Conservation (phyloP, 2,329 filamentous ascomycete genomes). For the Ophiostoma pallidulum region DNA sequence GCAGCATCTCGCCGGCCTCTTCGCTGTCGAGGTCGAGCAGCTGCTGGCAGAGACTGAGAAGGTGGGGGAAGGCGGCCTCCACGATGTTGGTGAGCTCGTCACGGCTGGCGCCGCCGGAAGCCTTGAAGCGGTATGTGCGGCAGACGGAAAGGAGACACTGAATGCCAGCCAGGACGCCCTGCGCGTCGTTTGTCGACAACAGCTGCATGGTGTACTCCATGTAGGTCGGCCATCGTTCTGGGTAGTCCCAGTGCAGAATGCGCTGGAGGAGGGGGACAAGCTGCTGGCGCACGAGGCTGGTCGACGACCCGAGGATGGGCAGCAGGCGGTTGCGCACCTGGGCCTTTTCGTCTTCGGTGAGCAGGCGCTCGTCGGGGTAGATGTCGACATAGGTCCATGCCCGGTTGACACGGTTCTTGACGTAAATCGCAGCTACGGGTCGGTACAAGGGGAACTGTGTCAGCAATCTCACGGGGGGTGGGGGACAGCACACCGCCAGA, state of each 20-base stretch:
- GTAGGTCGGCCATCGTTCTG: conserved; percentile 86
- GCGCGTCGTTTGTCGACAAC: conserved; percentile 74
- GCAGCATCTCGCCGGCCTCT: conserved; percentile 94
- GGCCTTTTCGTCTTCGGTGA: conserved; percentile 81
- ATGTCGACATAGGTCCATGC: conserved; percentile 79
- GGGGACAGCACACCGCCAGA: no score
- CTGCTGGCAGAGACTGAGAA: conserved; percentile 79
- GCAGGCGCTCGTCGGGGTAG: conserved; percentile 60
- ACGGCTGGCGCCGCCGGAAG: conserved; percentile 62
- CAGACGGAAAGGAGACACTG: conserved; percentile 93
- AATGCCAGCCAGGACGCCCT: conserved; percentile 82
- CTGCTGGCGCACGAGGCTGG: conserved; percentile 77
- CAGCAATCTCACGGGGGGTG: not conserved
- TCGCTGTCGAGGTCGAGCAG: conserved; percentile 84
- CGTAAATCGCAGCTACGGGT: conserved; percentile 75
- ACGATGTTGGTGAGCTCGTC: conserved; percentile 92
- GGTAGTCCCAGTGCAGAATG: conserved; percentile 93
- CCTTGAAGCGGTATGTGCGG: conserved; percentile 90
- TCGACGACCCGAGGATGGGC: conserved; percentile 74
- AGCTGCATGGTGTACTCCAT: conserved; percentile 87
- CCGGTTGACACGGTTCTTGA: conserved; percentile 94
- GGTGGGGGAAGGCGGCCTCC: conserved; percentile 77
- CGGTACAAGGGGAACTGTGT: not conserved
- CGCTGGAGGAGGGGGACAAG: conserved; percentile 91
- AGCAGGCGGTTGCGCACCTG: conserved; percentile 81